These are phyloP conservation scores for Dispira parvispora DNA, from an alignment of 192 early-diverging fungal species.

Conservation along the genomic window DNA sequence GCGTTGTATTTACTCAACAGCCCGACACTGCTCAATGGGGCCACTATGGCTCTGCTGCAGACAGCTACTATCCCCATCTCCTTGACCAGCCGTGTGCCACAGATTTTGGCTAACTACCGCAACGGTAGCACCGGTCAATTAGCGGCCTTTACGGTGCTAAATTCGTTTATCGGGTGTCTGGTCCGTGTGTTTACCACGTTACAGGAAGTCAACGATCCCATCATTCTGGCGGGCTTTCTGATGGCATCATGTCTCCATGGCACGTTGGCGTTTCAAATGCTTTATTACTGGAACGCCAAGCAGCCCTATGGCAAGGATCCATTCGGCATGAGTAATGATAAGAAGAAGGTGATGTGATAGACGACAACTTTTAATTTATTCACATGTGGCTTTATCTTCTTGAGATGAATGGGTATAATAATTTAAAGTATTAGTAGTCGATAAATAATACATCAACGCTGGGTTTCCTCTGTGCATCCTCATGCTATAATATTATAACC, in stretches of 20 bases:
- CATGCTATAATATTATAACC: no score
- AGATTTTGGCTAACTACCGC: constrained; percentile 69
- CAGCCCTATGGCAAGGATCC: neutral
- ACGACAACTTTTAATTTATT: no score
- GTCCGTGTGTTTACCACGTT: constrained; percentile 87
- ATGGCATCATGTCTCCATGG: constrained; percentile 61
- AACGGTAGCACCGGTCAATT: constrained; percentile 80
- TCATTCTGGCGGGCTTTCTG: constrained; percentile 51
- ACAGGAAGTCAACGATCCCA: constrained; percentile 70
- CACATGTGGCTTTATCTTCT: no score
- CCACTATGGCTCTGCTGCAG: constrained; percentile 47
- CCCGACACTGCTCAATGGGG: constrained; percentile 21
- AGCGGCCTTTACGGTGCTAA: constrained; percentile 74
- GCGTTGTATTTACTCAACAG: constrained; percentile 37
- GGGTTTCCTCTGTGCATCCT: no score
- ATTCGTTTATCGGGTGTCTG: constrained; percentile 70
- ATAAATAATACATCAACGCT: no score
- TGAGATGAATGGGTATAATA: no score
- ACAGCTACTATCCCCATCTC: constrained; percentile 60
- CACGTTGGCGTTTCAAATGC: constrained; percentile 57
- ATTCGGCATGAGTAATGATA: neutral
- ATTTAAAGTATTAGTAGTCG: no score
- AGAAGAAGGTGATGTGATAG: neutral
- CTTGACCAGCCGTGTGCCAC: constrained; percentile 71
- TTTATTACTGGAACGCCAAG: constrained; percentile 54